Evolutionary conservation across 495 filamentous ascomycete species (phyloP), one percentile per base, ranked within the genome.

Genomic region (Penicillium alfredii): DNA sequence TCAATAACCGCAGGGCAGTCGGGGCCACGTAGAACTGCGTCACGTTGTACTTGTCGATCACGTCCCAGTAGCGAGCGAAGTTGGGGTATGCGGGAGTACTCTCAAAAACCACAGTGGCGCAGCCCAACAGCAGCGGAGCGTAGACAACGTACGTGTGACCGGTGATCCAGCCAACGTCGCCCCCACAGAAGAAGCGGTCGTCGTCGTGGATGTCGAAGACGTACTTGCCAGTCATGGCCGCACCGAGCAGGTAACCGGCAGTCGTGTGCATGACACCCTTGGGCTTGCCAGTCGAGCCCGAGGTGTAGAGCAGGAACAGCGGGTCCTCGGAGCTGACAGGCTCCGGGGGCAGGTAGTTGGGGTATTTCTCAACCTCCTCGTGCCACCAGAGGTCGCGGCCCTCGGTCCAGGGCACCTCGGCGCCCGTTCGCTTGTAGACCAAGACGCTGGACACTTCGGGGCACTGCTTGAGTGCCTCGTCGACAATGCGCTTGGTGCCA

Each of bases 101-200:
- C 69, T 99, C 92, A 45, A 97, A 99, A n/a, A 99, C 90, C 15
- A 99, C 86, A 3, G 92, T 97, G 15, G 90, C 75, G 44, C 94
- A 81, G 68, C 92, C 92, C 25, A 97, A 74, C 4, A 99, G 71
- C 27, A 99, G 74, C 36, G 92, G 92, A 8, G 92, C 87, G 55
- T 99, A 99, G 18, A 99, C 90, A 32, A 95, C 92, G 54, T 99
- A 99, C 30, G 92, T 95, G 66, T 99, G 92, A n/a, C 92, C 92
- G 29, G 93, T 97, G 56, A 99, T 97, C 92, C 92, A 99, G 49
- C 92, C 92, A 33, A 99, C 88, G 56, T 99, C 92, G 60, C 93
- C 93, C 60, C 87, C 92, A 51, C 92, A 97, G 77, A 96, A 97
- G 72, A 88, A 96, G 37, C 74, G 76, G 63, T 99, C 92, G 33